A percentile compares a stretch with the other conserved stretches of the same genome.
Evolutionary conservation across 2,329 filamentous ascomycete genomes (phyloP).

Genomic region (Septoria petroselini): DNA sequence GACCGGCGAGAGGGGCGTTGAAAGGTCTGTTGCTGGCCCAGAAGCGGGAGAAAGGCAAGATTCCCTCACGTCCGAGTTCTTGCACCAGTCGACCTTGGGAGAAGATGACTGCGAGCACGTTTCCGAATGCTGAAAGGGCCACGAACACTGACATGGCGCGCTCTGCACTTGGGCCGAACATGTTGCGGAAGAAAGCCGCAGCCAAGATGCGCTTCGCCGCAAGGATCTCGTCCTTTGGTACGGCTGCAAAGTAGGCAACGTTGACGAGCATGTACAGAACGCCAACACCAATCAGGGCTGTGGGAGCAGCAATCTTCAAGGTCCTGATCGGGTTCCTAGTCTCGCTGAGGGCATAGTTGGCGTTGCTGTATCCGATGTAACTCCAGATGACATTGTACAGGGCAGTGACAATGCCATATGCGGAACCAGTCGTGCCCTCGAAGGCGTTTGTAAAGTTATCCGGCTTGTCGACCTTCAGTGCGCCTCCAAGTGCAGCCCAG

Average conservation of each 20-base stretch:
- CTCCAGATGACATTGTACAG: slow-evolving; percentile 71
- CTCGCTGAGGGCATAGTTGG: slow-evolving; percentile 53
- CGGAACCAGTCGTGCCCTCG: slow-evolving; percentile 61
- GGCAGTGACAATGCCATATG: slow-evolving; percentile 66
- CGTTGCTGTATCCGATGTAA: slow-evolving; percentile 66
- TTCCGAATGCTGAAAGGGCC: slow-evolving; percentile 55
- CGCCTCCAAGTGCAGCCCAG: slow-evolving; percentile 59
- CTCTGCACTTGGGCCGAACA: slow-evolving; percentile 59
- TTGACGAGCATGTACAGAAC: slow-evolving; percentile 33
- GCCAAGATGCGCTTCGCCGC: slow-evolving; percentile 19
- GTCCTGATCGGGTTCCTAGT: slow-evolving; percentile 41
- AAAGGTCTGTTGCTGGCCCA: slow-evolving; percentile 56
- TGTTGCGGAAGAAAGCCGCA: slow-evolving; percentile 33
- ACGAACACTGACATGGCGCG: slow-evolving; percentile 51
- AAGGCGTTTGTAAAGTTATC: slow-evolving; percentile 64
- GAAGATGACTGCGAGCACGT: slow-evolving; percentile 58
- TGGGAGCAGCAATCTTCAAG: slow-evolving; percentile 39
- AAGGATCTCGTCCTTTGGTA: slow-evolving; percentile 29
- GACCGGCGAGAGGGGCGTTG: slow-evolving; percentile 33
- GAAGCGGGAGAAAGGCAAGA: slow-evolving; percentile 52
- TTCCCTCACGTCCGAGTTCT: slow-evolving; percentile 59
- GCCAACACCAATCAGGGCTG: slow-evolving; percentile 35
- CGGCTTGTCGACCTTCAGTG: slow-evolving; percentile 58
- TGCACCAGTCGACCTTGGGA: slow-evolving; percentile 57
- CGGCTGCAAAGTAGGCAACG: slow-evolving; percentile 38